Evolutionary conservation across 2,329 filamentous ascomycete species (phyloP), one percentile per base, ranked within the genome.

Genomic region (Ophiosphaerella narmari): DNA sequence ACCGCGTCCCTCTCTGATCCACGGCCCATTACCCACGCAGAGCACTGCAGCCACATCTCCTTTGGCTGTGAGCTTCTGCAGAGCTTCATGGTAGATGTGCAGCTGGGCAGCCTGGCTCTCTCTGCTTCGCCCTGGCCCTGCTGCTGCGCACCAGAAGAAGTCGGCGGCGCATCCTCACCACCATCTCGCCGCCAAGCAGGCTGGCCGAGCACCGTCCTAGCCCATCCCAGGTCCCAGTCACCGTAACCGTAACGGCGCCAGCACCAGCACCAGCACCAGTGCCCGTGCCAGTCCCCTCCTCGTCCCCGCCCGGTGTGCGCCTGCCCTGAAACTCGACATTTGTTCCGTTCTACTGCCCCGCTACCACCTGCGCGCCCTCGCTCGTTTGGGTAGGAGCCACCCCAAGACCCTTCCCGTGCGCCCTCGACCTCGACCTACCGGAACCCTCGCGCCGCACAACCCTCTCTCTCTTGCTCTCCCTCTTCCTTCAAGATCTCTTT

Each of bases 21-120:
- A 16, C n/a, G 7, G n/a, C n/a, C 34, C 34, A 36, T 18, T 18
- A 43, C 48, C 43, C 43, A 40, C 48, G 51, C 40, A 54, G 52
- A 50, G 52, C 50, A 63, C 68, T 71, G 70, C 69, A 71, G 68
- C 68, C 66, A 66, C 68, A 46, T 66, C 65, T 56, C 40, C 46
- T 63, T 62, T 59, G 55, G 64, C 63, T 58, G 54, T 55, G 38
- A 54, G 41, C 46, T 39, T 54, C 31, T 51, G 48, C 45, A 34
- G 55, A 51, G 51, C 55, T 68, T 52, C 47, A 63, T 69, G 68
- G 56, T 63, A 49, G 34, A 50, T 40, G 45, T 40, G 50, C 56
- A 50, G 49, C 38, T 29, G 40, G 43, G 57, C 56, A 51, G 53
- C 62, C 48, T 49, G 52, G 60, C 55, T 51, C 60, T 66, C 62